Evolutionary conservation across 1,284 basidiomycete species (phyloP).

Genomic region (Rhizopogon parksii): DNA sequence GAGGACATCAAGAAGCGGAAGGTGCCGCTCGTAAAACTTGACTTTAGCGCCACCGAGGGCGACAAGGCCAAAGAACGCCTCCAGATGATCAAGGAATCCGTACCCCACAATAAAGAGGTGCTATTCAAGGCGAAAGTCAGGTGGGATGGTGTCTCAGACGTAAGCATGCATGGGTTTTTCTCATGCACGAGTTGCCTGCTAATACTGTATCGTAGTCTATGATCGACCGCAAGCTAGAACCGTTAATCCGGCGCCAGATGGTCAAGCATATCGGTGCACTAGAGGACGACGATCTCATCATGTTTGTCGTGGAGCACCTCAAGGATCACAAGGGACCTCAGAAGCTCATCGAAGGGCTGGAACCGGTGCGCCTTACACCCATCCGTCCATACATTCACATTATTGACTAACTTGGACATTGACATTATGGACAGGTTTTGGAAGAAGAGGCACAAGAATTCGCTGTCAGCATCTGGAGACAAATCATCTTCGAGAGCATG

Average conservation of each 20-base stretch:
- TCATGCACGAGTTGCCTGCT: constrained; percentile 2
- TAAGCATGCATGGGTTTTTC: constrained; percentile 39
- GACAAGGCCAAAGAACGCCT: constrained; percentile 73
- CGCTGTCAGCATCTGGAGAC: constrained; percentile 74
- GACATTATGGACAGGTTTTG: constrained; percentile 51
- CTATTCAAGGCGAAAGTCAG: constrained; percentile 76
- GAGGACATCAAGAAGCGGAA: constrained; percentile 74
- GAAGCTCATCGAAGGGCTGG: constrained; percentile 79
- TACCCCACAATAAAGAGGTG: constrained; percentile 66
- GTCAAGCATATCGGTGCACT: constrained; percentile 79
- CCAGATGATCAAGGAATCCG: constrained; percentile 64
- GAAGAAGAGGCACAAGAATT: constrained; percentile 82
- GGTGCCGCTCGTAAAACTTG: constrained; percentile 76
- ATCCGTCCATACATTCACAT: not conserved
- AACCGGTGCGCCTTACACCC: constrained; percentile 55
- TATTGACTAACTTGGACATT: constrained; percentile 2
- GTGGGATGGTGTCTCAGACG: constrained; percentile 82
- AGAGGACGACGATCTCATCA: constrained; percentile 82
- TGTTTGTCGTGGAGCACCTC: constrained; percentile 85
- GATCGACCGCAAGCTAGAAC: constrained; percentile 77
- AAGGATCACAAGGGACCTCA: constrained; percentile 77
- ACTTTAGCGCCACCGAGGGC: constrained; percentile 73
- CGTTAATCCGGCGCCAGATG: constrained; percentile 74
- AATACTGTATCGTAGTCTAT: constrained; percentile 40
- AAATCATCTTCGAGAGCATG: constrained; percentile 87